Evolutionary conservation across 2,329 filamentous ascomycete species (phyloP), one percentile per base, ranked within the genome.

Genomic region (Venturia effusa): DNA sequence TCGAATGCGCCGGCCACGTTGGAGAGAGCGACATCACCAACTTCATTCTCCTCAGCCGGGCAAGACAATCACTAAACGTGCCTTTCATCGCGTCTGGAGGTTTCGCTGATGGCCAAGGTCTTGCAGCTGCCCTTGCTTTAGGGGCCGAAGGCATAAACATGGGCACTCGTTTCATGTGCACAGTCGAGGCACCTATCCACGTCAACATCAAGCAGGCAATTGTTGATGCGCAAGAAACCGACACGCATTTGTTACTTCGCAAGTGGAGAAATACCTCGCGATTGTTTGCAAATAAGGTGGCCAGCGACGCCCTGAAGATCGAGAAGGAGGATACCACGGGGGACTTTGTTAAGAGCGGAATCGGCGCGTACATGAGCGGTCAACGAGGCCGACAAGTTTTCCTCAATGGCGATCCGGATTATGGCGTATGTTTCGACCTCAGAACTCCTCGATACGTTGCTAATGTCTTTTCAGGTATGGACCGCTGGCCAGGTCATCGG

Each of bases 91-190:
- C 94, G 0, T 95, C 89, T 1, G 94, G 94, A 64, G 94, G 94
- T 1, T 97, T 99, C 73, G 93, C 92, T 15, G 94, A 99, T 74
- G 94, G 94, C 0, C 85, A 96, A 71, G 94, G 94, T 4, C 83
- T 99, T 24, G 94, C 94, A 0, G 94, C 93, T 1, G 94, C 94
- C 8, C 80, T 99, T 69, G 88, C 88, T 48, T 83, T 99, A 15
- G 94, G 94, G 41, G 94, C 94, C 0, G 90, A 90, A 74, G 94
- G 94, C 67, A 87, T 97, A 78, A 99, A 99, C 78, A 99, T 99
- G 94, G 94, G 94, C 65, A 99, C 94, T 11, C 83, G 94, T 51
- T 99, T 97, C 80, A 95, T 99, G 90, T 93, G 89, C 79, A 97
- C 94, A 0, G 81, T 93, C 55, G 94, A 97, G 77, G 87, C 92